Evolutionary conservation across 2,329 filamentous ascomycete genomes (phyloP), one percentile per base, ranked within the genome.

Genomic region (Aspergillus sp.): DNA sequence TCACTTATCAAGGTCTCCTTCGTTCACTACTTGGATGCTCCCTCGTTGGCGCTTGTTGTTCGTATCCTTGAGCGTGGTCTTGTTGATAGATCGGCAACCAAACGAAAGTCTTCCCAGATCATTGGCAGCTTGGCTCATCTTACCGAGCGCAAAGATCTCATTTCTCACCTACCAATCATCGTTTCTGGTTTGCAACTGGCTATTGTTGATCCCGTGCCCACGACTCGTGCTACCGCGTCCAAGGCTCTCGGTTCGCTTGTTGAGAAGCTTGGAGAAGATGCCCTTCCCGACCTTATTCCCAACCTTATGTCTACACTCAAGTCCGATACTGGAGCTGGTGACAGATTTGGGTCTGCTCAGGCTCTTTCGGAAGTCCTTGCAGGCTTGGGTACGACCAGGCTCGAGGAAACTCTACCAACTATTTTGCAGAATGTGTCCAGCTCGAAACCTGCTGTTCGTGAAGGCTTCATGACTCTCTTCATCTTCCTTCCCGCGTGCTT

Each of bases 401-500:
- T 98, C 54, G 93, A 98, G 67, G 94, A 98, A 69, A 97, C 90
- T 5, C 74, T 98, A 37, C 94, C 93, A 33, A 96, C 91, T 9
- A 95, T 98, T 56, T 72, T 98, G 33, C 91, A 97, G 60, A 98
- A 98, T 60, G 91, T 95, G 53, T 84, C 89, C 55, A 97, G 91
- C 58, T 82, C 85, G 54, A 96, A 95, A 69, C 66, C 93, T 12
- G 83, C 90, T 43, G 89, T 98, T 51, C 84, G 93, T 58, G 93
- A 98, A 75, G 93, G 93, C 37, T 98, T 98, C 74, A 98, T 98
- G 93, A 96, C 93, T 6, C 79, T 98, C 33, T 98, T 98, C 71
- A 97, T 98, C 54, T 98, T 96, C 79, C 82, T 98, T 72, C 93
- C 93, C 9, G 93, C 95, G 42, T 98, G 93, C 71, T 98, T 98